phyloP scores from a whole-genome alignment of 106 monocot genomes.

The Vanilla planifolia region DNA sequence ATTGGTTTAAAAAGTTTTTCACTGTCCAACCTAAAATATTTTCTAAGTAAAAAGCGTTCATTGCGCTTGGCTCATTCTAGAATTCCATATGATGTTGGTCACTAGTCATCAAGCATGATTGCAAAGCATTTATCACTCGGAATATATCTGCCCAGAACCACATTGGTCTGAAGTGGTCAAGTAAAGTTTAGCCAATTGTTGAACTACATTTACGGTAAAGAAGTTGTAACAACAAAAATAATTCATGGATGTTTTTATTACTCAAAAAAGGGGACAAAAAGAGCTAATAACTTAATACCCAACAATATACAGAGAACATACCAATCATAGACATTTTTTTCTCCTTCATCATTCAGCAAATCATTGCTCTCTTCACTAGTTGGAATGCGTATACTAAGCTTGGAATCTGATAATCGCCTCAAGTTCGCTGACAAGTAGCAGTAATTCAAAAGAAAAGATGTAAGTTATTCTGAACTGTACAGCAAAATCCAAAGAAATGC shows the following conservation, averaged over 20 bases:
- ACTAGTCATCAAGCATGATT: too few species aligned
- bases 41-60: too few species aligned
- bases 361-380: slow-evolving; percentile 53
- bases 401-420: slow-evolving; percentile 50
- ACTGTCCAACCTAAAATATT: too few species aligned
- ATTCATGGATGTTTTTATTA: background rate
- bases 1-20: too few species aligned
- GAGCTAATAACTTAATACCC: background rate
- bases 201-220: too few species aligned
- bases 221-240: too few species aligned
- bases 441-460: background rate
- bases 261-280: background rate
- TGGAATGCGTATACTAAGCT: slow-evolving; percentile 44
- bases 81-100: too few species aligned
- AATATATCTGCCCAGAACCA: too few species aligned
- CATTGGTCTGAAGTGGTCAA: too few species aligned
- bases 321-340: slow-evolving; percentile 98
- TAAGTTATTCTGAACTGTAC: background rate
- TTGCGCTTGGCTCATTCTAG: too few species aligned
- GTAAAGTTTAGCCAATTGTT: too few species aligned
- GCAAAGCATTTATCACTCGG: too few species aligned
- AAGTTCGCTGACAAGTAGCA: slow-evolving; percentile 45
- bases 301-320: slow-evolving; percentile 21
- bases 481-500: background rate
- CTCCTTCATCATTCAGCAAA: slow-evolving; percentile 59